These are phyloP conservation scores for Heterobasidion irregulare DNA, from an alignment of 1,284 basidiomycete species.

Conservation along the genomic window DNA sequence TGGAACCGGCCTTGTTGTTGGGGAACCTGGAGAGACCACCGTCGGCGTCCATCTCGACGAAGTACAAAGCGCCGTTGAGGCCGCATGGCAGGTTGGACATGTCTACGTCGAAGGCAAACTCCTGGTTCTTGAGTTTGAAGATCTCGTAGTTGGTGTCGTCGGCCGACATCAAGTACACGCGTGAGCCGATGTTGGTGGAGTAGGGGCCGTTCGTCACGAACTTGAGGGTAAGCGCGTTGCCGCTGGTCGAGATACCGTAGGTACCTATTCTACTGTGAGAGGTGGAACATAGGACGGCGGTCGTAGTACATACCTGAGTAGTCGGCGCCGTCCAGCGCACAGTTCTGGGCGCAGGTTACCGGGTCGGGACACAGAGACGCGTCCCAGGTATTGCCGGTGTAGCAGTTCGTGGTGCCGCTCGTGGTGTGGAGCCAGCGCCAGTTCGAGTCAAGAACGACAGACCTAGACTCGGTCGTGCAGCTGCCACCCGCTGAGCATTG, in stretches of 20 bases:
- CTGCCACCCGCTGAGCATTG: constrained; percentile 29
- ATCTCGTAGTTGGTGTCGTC: constrained; percentile 37
- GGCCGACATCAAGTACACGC: constrained; percentile 40
- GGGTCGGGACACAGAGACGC: constrained; percentile 37
- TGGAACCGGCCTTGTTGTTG: constrained; percentile 39
- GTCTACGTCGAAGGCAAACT: constrained; percentile 54
- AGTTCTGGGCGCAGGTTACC: constrained; percentile 29
- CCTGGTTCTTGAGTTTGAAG: constrained; percentile 45
- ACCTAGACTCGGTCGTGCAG: constrained; percentile 25
- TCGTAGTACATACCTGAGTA: constrained; percentile 11
- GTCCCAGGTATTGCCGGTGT: constrained; percentile 47
- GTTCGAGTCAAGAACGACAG: constrained; percentile 42
- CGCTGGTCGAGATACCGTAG: constrained; percentile 29
- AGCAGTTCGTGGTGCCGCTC: constrained; percentile 40
- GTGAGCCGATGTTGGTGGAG: constrained; percentile 44
- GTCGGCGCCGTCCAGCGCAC: constrained; percentile 28
- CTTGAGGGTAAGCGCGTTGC: constrained; percentile 32
- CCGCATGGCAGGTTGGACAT: constrained; percentile 46
- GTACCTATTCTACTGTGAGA: constrained; percentile 11
- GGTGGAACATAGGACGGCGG: too few species aligned
- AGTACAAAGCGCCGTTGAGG: constrained; percentile 42
- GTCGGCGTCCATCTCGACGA: constrained; percentile 31
- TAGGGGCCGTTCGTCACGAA: constrained; percentile 33
- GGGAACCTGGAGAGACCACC: constrained; percentile 27
- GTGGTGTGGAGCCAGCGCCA: constrained; percentile 44